Percentiles rank a stretch among this genome's conserved stretches.
phyloP scores from a whole-genome alignment of 768 basidiomycete genomes.

The Tulasnella sp. region DNA sequence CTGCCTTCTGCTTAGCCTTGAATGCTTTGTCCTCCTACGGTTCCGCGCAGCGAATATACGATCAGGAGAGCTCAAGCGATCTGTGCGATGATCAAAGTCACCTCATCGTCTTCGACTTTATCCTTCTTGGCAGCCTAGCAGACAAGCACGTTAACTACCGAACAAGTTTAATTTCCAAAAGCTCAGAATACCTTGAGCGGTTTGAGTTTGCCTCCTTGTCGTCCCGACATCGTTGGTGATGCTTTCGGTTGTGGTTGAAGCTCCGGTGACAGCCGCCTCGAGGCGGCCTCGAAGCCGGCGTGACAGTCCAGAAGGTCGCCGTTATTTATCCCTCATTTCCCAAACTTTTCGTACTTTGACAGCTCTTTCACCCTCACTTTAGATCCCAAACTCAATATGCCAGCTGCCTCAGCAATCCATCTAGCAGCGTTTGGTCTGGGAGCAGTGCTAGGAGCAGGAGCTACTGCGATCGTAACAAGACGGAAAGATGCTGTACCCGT shows the following conservation, averaged over 20 bases:
- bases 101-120: constrained; percentile 43
- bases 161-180: neutral
- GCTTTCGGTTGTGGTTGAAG: neutral
- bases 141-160: neutral
- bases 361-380: neutral
- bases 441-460: constrained; percentile 67
- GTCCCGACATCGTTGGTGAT: constrained; percentile 7
- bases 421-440: constrained; percentile 75
- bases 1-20: constrained; percentile 67
- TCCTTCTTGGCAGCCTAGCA: constrained; percentile 73
- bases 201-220: constrained; percentile 56
- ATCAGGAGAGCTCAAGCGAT: neutral
- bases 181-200: constrained; percentile 55
- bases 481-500: neutral
- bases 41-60: neutral
- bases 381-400: constrained; percentile 25
- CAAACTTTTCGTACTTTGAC: neutral
- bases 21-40: constrained; percentile 55
- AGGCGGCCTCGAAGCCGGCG: neutral
- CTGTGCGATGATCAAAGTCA: constrained; percentile 2
- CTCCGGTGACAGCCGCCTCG: neutral
- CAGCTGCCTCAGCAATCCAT: constrained; percentile 40
- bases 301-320: neutral
- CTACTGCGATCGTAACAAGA: constrained; percentile 22
- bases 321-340: neutral